These are phyloP conservation scores for Oemleria cerasiformis DNA, from an alignment of 306 rosid species.

Conservation along the genomic window DNA sequence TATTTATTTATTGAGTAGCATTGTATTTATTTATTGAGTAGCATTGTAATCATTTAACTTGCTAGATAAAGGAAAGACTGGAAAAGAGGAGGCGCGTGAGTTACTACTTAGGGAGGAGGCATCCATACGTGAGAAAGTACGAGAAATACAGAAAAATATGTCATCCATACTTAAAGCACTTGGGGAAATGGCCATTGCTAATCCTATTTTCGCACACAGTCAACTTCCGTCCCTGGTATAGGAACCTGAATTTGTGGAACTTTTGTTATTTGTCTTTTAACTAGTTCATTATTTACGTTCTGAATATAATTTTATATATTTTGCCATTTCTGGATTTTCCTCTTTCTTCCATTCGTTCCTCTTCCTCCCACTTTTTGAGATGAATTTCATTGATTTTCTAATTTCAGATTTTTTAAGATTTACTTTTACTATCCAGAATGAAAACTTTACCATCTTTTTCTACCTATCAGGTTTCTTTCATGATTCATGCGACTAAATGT, in stretches of 20 bases:
- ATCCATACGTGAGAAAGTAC: slow-evolving; percentile 64
- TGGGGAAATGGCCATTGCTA: slow-evolving; percentile 85
- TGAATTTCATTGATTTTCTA: neutral
- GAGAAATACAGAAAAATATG: slow-evolving; percentile 56
- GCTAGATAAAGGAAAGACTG: slow-evolving; percentile 83
- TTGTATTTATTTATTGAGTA: neutral
- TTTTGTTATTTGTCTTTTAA: neutral
- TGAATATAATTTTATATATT: neutral
- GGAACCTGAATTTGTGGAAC: neutral
- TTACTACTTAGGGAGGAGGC: slow-evolving; percentile 81
- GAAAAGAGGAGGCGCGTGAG: slow-evolving; percentile 94
- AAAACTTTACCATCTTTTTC: neutral
- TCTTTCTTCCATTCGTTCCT: neutral
- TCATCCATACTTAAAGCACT: slow-evolving; percentile 74
- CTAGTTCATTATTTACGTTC: neutral
- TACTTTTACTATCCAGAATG: neutral
- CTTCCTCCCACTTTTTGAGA: neutral
- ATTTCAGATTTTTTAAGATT: neutral
- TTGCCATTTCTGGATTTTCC: neutral
- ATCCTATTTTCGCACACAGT: slow-evolving; percentile 92
- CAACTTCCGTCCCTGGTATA: slow-evolving; percentile 79
- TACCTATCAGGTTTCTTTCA: neutral
- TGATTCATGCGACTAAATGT: neutral
- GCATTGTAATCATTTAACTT: neutral
- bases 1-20: neutral